Conservation (phyloP, 2,329 filamentous ascomycete genomes). For the Nakataea oryzae region DNA sequence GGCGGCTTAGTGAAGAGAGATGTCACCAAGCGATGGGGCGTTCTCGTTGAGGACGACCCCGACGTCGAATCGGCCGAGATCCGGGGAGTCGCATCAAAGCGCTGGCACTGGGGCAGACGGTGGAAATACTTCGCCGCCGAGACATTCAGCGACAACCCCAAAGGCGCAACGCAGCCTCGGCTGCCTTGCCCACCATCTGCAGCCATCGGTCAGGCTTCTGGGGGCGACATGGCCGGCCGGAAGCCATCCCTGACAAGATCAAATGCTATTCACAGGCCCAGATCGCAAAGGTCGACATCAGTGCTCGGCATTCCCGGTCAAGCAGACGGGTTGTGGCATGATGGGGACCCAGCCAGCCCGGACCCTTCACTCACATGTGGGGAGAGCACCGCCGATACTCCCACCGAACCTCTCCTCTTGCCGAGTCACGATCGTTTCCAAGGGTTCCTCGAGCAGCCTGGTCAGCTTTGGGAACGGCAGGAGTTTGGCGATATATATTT, state of each 20-base stretch:
- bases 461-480: too few relatives aligned
- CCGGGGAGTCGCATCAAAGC: neutral
- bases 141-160: neutral
- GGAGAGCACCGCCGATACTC: neutral
- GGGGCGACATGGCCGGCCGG: neutral
- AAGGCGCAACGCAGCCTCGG: neutral
- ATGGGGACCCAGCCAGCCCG: neutral
- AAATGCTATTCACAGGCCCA: neutral
- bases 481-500: neutral
- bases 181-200: neutral
- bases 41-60: neutral
- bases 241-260: neutral
- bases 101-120: neutral
- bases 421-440: neutral
- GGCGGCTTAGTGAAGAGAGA: neutral
- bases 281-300: neutral
- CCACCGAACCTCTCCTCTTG: neutral
- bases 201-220: neutral
- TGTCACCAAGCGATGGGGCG: neutral
- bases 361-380: neutral
- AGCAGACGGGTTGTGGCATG: neutral
- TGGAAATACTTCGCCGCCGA: neutral
- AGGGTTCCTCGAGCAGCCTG: too few relatives aligned
- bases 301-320: neutral
- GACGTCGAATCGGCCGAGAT: neutral